A percentile compares a stretch with the other conserved stretches of the same genome.
These are phyloP conservation scores for Beauveria sp. DNA, from an alignment of 2,329 filamentous ascomycete species.

Conservation along the genomic window DNA sequence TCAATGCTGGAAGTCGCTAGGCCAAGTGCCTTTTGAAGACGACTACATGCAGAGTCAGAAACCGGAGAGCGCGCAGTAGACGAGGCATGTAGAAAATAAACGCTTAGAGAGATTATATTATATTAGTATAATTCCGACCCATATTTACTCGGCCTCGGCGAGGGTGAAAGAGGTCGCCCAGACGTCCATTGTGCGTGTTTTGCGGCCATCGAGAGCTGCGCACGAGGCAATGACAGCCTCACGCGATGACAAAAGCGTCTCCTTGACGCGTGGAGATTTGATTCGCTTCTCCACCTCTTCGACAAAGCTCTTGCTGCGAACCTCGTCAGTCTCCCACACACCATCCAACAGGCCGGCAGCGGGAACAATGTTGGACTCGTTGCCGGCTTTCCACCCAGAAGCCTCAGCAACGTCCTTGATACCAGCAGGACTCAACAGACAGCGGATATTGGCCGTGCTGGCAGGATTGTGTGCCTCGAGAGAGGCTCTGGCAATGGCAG, in stretches of 20 bases:
- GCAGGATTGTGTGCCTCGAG: conserved; percentile 33
- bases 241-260: conserved; percentile 21
- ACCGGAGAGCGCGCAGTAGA: background rate
- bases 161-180: conserved; percentile 23
- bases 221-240: conserved; percentile 26
- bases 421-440: conserved; percentile 32
- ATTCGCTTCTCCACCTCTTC: conserved; percentile 24
- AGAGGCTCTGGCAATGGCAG: conserved; percentile 36
- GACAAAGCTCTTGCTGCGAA: conserved; percentile 24
- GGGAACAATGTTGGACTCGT: conserved; percentile 29
- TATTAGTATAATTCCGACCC: background rate
- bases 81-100: background rate
- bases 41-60: background rate
- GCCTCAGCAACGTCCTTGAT: conserved; percentile 29
- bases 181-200: conserved; percentile 34
- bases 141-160: background rate
- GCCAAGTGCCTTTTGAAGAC: conserved; percentile 38
- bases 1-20: conserved; percentile 34
- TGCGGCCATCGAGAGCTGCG: conserved; percentile 21
- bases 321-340: conserved; percentile 35
- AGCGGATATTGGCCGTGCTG: conserved; percentile 39
- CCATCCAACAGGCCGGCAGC: conserved; percentile 35
- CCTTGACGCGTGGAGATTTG: conserved; percentile 20
- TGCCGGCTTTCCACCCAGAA: conserved; percentile 30
- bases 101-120: background rate